A percentile compares a stretch with the other conserved stretches of the same genome.
phyloP scores from a whole-genome alignment of 352 stramenopile genomes.

The Phytopythium delawarense region DNA sequence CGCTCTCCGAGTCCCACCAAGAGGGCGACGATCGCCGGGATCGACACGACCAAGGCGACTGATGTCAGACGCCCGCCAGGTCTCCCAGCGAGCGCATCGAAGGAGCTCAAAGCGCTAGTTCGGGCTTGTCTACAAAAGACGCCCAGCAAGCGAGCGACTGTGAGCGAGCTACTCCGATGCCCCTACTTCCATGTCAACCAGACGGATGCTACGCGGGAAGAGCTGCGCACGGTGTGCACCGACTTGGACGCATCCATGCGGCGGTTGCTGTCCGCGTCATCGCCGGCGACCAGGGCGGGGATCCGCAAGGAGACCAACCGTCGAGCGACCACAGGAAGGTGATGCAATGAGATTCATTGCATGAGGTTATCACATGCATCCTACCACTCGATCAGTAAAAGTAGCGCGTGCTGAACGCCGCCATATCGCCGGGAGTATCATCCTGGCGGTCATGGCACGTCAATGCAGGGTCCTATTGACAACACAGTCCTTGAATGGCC shows the following conservation, averaged over 20 bases:
- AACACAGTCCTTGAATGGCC: background rate
- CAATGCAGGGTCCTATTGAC: background rate
- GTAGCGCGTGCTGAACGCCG: slow-evolving; percentile 2
- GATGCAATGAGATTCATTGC: background rate
- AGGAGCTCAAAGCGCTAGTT: slow-evolving; percentile 36
- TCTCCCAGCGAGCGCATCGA: slow-evolving; percentile 41
- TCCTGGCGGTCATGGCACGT: slow-evolving; percentile 14
- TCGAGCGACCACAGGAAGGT: background rate
- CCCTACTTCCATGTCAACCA: slow-evolving; percentile 57
- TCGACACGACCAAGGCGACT: slow-evolving; percentile 2
- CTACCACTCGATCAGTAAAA: background rate
- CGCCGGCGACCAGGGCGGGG: slow-evolving; percentile 1
- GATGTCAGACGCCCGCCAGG: slow-evolving; percentile 12
- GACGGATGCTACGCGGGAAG: slow-evolving; percentile 39
- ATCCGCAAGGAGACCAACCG: slow-evolving; percentile 3
- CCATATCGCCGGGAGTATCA: slow-evolving; percentile 25
- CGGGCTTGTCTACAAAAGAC: slow-evolving; percentile 38
- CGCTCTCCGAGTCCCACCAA: slow-evolving; percentile 5
- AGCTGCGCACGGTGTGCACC: slow-evolving; percentile 48
- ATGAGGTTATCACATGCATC: background rate
- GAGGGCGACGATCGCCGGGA: background rate
- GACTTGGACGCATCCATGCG: slow-evolving; percentile 62
- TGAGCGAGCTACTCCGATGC: slow-evolving; percentile 27
- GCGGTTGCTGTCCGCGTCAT: slow-evolving; percentile 15
- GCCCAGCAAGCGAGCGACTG: slow-evolving; percentile 31